These are phyloP conservation scores for Pelargonium nanum DNA, from an alignment of 345 rosid species.

Conservation along the genomic window DNA sequence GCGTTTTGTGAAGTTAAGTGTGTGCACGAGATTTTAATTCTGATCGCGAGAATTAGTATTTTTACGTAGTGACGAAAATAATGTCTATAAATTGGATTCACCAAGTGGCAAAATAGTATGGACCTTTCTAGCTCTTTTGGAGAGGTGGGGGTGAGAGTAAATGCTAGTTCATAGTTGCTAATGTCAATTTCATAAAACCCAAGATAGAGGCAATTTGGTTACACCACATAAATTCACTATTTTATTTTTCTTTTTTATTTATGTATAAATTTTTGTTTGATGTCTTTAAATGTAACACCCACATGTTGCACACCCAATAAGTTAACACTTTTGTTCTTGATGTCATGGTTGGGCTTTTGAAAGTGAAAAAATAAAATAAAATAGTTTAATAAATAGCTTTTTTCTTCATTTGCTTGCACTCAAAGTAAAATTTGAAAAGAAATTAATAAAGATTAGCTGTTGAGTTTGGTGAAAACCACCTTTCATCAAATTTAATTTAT, in stretches of 20 bases:
- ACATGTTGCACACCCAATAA: background rate
- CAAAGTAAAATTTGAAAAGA: slow-evolving; percentile 9
- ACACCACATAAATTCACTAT: background rate
- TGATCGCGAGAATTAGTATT: no score
- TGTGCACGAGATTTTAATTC: no score
- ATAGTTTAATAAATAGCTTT: slow-evolving; percentile 4
- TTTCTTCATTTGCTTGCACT: slow-evolving; percentile 25
- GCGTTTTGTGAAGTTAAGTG: no score
- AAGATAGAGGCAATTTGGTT: background rate
- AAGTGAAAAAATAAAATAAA: background rate
- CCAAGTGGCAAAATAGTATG: no score
- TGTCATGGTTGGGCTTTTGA: background rate
- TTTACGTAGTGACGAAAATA: no score
- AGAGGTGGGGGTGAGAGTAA: no score
- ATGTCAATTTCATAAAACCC: background rate
- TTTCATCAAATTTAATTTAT: slow-evolving; percentile 6
- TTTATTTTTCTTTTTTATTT: background rate
- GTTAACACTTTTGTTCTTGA: no score
- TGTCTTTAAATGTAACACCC: background rate
- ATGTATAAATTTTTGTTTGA: background rate
- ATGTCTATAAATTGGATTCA: no score
- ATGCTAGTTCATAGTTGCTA: no score
- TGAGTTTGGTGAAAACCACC: slow-evolving; percentile 16
- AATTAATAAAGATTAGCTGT: background rate
- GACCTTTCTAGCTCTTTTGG: no score